phyloP scores from a whole-genome alignment of 768 basidiomycete genomes.

The Gloeopeniophorella convolvens region DNA sequence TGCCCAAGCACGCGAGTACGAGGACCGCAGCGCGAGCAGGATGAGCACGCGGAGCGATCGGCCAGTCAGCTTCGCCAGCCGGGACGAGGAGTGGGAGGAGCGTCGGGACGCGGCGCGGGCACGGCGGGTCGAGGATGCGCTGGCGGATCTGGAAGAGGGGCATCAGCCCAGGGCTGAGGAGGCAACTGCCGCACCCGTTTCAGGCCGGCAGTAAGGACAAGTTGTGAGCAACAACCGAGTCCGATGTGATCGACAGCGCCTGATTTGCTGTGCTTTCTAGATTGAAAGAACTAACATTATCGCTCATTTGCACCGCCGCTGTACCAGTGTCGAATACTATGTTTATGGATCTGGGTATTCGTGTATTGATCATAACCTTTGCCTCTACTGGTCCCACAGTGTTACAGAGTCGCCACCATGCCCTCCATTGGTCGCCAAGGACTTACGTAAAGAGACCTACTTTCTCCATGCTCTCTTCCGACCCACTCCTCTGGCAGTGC shows the following conservation, averaged over 20 bases:
- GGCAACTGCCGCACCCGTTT: not conserved
- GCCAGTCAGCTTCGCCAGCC: constrained; percentile 50
- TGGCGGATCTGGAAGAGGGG: constrained; percentile 35
- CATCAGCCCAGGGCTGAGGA: not conserved
- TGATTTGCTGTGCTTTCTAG: not conserved
- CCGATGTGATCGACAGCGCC: no score
- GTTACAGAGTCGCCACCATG: no score
- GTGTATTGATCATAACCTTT: not conserved
- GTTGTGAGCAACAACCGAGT: no score
- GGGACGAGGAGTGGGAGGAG: constrained; percentile 52
- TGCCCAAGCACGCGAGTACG: constrained; percentile 15
- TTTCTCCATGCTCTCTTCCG: not conserved
- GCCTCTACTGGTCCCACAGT: not conserved
- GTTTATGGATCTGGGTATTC: no score
- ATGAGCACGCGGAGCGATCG: constrained; percentile 28
- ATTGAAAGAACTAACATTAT: not conserved
- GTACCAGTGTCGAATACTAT: not conserved
- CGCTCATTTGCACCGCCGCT: not conserved
- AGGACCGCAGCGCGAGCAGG: constrained; percentile 23
- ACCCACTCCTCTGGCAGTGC: not conserved
- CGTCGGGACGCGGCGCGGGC: constrained; percentile 48
- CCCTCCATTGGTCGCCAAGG: no score
- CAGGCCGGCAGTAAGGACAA: no score
- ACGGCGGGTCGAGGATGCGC: constrained; percentile 47
- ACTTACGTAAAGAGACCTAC: not conserved